phyloP scores from a whole-genome alignment of 2,329 filamentous ascomycete species.

The Stachybotrys echinatus region DNA sequence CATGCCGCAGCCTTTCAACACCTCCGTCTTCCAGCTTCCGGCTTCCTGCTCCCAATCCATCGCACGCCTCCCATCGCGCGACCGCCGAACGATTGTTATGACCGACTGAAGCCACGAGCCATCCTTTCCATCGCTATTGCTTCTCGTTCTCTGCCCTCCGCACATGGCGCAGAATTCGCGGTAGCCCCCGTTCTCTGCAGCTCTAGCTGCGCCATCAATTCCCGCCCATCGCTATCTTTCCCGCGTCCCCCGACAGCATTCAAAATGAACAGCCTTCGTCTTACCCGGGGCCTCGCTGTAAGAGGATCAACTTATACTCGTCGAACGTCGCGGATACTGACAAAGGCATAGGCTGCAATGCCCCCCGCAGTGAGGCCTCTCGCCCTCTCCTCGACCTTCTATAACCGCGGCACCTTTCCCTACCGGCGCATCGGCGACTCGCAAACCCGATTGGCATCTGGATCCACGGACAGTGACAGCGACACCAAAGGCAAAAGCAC shows the following conservation, averaged over 20 bases:
- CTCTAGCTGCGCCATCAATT: not conserved
- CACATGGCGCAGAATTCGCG: not conserved
- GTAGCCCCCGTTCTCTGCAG: not conserved
- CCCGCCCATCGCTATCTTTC: not conserved
- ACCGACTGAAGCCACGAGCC: not conserved
- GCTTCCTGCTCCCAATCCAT: not conserved
- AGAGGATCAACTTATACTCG: not conserved
- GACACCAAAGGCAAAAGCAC: not conserved
- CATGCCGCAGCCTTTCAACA: no score
- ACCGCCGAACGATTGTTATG: not conserved
- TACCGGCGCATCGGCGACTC: not conserved
- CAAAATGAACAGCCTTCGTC: not conserved
- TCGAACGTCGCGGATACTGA: not conserved
- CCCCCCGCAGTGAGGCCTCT: slow-evolving; percentile 11
- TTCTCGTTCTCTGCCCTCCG: not conserved
- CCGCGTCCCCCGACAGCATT: not conserved
- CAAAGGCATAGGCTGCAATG: not conserved
- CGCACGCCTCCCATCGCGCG: not conserved
- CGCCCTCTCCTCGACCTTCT: slow-evolving; percentile 10
- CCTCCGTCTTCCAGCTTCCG: no score
- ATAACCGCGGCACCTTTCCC: not conserved
- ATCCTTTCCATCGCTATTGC: not conserved
- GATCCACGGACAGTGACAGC: not conserved
- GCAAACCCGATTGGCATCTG: not conserved
- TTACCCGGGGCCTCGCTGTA: not conserved